A percentile compares a stretch with the other conserved stretches of the same genome.
These are phyloP conservation scores for Platanthera zijinensis DNA, from an alignment of 106 monocot species.

Conservation along the genomic window DNA sequence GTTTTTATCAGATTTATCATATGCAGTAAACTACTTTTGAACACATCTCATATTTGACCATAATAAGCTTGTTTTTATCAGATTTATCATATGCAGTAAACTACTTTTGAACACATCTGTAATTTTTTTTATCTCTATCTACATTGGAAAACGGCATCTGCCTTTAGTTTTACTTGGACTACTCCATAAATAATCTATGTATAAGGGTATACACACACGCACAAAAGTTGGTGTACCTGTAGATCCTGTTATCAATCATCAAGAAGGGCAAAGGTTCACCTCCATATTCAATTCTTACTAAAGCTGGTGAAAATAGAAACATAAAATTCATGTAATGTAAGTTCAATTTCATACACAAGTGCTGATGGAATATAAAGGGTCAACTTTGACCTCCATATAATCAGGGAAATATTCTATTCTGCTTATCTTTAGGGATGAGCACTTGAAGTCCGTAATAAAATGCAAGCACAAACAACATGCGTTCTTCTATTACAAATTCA, in stretches of 20 bases:
- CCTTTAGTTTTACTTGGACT: no score
- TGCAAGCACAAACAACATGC: background rate
- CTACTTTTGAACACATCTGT: background rate
- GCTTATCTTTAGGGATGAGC: background rate
- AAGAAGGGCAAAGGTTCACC: background rate
- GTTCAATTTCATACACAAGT: background rate
- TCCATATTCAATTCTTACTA: background rate
- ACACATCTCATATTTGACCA: no score
- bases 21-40: background rate
- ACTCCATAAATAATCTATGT: background rate
- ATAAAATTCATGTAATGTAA: background rate
- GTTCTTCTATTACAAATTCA: background rate
- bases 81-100: background rate
- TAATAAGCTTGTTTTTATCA: background rate
- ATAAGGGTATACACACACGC: background rate
- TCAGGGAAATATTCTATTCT: background rate
- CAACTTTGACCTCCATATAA: background rate
- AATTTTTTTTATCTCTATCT: no score
- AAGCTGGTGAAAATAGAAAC: background rate
- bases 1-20: no score
- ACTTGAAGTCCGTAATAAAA: background rate
- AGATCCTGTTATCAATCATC: background rate
- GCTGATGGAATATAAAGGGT: background rate
- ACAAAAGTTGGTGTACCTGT: no score
- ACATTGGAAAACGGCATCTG: no score